Evolutionary conservation across 345 rosid genomes (phyloP).

Genomic region (Lumnitzera littorea): DNA sequence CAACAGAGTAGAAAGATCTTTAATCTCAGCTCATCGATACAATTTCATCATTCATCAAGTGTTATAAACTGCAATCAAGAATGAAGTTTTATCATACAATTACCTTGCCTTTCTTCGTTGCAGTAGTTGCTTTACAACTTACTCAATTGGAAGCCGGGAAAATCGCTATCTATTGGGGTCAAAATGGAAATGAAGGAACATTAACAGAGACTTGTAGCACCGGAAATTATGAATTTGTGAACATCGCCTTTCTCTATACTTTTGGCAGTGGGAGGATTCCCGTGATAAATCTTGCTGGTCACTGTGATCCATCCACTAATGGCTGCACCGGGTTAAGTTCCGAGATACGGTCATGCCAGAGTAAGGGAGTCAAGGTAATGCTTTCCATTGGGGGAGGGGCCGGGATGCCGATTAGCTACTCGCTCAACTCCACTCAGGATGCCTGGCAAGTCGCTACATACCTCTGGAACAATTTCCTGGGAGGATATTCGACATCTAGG

Average conservation of each 20-base stretch:
- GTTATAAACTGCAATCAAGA: no score
- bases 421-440: conserved; percentile 34
- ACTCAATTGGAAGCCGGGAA: conserved; percentile 15
- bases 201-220: conserved; percentile 39
- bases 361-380: conserved; percentile 45
- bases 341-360: conserved; percentile 35
- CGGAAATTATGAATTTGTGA: conserved; percentile 36
- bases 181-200: conserved; percentile 52
- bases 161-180: conserved; percentile 48
- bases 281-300: conserved; percentile 49
- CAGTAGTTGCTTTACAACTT: not conserved
- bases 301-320: conserved; percentile 40
- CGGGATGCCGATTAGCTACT: conserved; percentile 22
- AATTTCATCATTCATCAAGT: no score
- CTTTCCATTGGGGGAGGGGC: conserved; percentile 51
- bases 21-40: no score
- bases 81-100: no score
- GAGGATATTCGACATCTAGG: conserved; percentile 17
- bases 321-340: conserved; percentile 29
- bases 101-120: conserved; percentile 4
- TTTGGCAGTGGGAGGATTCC: conserved; percentile 46
- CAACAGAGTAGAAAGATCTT: no score
- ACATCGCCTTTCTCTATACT: conserved; percentile 44
- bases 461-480: conserved; percentile 20
- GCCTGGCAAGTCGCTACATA: conserved; percentile 27